Evolutionary conservation across 1,284 basidiomycete species (phyloP), one percentile per base, ranked within the genome.

Genomic region (Neolentinus lepideus): DNA sequence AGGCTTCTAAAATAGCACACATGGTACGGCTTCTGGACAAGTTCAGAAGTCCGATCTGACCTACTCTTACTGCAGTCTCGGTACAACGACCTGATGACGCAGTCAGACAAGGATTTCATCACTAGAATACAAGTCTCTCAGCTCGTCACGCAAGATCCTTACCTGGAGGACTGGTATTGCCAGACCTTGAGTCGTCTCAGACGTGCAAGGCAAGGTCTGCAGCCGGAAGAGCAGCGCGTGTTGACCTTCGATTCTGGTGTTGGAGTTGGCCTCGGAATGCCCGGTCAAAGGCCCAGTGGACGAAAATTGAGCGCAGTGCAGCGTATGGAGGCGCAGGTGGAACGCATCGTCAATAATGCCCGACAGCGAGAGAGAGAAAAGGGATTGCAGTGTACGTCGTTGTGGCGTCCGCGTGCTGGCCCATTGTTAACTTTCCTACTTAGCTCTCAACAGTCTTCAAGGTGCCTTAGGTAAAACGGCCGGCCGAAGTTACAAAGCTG

Each of bases 71-170:
- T 57, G n/a, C 54, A 97, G 94, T 84, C 94, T 55, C 88, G 90
- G 62, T 94, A 97, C 73, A 99, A 99, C 69, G 95, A 98, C 68
- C 79, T 98, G 55, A 99, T 99, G 97, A 94, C 91, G 0, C 92
- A 94, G 69, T 96, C 93, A 14, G 97, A 99, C 79, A 99, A 99
- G 75, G 97, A 99, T 68, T 99, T 99, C 69, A 99, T 99, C 72
- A 99, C 97, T 22, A 88, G 97, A 38, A 99, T 99, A 58, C 97
- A 99, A 72, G 92, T 99, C 50, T 98, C 94, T 1, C 96, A 99
- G 67, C 86, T 99, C 29, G 94, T 98, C 51, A 92, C 93, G 1
- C 86, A 91, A 63, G 97, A 99, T 73, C 97, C 97, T 0, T 98
- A 97, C 70, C 84, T 92, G 33, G 95, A 98, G 62, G 97, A 99